Evolutionary conservation across 257 asterid genomes (phyloP).

Genomic region (Solanum arcanum): DNA sequence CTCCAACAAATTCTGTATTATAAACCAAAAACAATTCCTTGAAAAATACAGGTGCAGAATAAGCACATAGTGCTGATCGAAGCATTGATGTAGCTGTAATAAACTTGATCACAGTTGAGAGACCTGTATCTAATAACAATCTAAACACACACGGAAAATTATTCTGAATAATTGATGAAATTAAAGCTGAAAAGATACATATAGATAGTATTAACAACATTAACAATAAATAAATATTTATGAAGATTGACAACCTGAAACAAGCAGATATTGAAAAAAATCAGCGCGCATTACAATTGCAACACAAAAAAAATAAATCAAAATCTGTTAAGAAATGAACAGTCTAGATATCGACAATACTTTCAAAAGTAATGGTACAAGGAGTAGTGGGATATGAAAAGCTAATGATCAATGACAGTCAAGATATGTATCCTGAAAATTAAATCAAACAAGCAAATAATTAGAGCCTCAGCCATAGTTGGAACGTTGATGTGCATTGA

Average conservation of each 20-base stretch:
- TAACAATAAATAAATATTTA: background rate
- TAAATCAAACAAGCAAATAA: background rate
- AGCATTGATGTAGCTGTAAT: background rate
- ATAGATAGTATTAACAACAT: background rate
- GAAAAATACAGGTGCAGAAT: background rate
- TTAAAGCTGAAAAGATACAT: background rate
- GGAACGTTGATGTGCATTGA: background rate
- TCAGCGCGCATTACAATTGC: background rate
- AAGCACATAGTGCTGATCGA: background rate
- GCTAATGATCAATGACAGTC: background rate
- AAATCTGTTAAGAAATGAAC: background rate
- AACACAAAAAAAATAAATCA: background rate
- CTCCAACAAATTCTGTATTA: constrained; percentile 40
- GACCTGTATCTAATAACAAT: background rate
- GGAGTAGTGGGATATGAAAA: background rate
- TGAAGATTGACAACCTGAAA: background rate
- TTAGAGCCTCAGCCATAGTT: background rate
- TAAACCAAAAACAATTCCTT: background rate
- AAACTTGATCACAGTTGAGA: background rate
- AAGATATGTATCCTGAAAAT: background rate
- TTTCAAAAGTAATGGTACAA: background rate
- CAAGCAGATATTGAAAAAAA: background rate
- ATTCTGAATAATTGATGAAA: background rate
- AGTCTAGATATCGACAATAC: background rate
- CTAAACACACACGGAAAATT: background rate